A percentile compares a stretch with the other conserved stretches of the same genome.
These are phyloP conservation scores for Asterella californica DNA, from an alignment of 225 moss, liverwort and hornwort genomes.

Conservation along the genomic window DNA sequence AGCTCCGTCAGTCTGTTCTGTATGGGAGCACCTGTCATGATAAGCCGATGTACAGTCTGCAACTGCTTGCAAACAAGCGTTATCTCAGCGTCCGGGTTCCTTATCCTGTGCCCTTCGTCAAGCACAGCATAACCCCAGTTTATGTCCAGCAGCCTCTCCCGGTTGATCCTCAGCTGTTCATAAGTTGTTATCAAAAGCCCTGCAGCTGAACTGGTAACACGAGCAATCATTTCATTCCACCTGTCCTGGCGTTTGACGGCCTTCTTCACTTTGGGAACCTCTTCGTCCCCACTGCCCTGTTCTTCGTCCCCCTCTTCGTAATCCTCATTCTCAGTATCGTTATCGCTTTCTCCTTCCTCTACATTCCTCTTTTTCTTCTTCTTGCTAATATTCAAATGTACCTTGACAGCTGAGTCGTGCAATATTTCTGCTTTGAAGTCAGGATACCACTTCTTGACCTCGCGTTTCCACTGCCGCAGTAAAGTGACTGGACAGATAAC, in stretches of 20 bases:
- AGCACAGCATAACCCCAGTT: conserved; percentile 95
- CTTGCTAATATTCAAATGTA: conserved; percentile 36
- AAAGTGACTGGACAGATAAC: conserved; percentile 92
- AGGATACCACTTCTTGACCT: conserved; percentile 86
- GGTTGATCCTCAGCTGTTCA: conserved; percentile 79
- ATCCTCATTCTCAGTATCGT: conserved; percentile 9
- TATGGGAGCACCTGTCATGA: conserved; percentile 99
- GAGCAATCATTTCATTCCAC: conserved; percentile 69
- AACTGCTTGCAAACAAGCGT: conserved; percentile 96
- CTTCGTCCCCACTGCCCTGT: conserved; percentile 47
- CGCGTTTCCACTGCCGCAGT: conserved; percentile 91
- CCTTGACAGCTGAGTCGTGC: conserved; percentile 74
- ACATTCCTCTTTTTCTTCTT: conserved; percentile 41
- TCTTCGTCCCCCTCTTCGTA: conserved; percentile 44
- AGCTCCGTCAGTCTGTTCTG: conserved; percentile 91
- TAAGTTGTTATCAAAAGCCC: conserved; percentile 82
- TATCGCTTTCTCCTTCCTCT: conserved; percentile 29
- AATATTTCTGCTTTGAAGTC: conserved; percentile 67
- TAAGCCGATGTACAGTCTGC: conserved; percentile 87
- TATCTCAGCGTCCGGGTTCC: conserved; percentile 86
- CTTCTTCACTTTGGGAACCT: conserved; percentile 39
- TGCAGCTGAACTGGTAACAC: conserved; percentile 55
- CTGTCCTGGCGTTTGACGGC: conserved; percentile 36
- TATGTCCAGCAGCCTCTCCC: conserved; percentile 69
- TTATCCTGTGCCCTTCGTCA: conserved; percentile 93